Evolutionary conservation across 140 eudicot species (phyloP).

Genomic region (Cichorium intybus): DNA sequence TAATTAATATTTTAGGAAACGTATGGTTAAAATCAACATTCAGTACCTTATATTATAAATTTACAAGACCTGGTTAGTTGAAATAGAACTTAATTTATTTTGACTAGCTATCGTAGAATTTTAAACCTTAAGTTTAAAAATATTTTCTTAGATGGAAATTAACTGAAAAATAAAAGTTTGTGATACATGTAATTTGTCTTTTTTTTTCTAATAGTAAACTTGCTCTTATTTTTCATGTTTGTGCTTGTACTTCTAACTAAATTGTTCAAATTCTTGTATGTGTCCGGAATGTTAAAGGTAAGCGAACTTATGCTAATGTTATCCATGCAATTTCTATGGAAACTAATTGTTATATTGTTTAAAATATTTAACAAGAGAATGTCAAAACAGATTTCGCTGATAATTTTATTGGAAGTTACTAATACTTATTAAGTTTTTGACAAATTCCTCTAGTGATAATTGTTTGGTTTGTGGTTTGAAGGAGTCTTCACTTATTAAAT

Average conservation of each 20-base stretch:
- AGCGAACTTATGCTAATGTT: background rate
- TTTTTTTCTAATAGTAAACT: no score
- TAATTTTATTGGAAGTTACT: background rate
- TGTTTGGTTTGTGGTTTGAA: constrained; percentile 21
- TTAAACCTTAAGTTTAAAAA: no score
- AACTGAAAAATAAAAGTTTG: no score
- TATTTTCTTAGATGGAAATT: no score
- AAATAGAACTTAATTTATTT: background rate
- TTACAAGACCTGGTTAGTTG: no score
- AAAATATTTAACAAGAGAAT: background rate
- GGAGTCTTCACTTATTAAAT: constrained; percentile 25
- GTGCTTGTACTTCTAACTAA: no score
- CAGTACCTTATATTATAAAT: no score
- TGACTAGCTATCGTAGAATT: background rate
- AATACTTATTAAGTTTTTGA: background rate
- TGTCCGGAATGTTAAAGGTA: no score
- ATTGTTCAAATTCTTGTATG: no score
- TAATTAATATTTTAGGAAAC: background rate
- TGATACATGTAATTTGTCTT: no score
- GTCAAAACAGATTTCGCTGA: background rate
- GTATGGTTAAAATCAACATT: background rate
- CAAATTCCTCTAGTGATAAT: background rate
- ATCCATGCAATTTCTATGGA: background rate
- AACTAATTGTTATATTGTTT: background rate
- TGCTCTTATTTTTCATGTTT: no score